phyloP scores from a whole-genome alignment of 2,329 filamentous ascomycete species.

The Dothidotthia symphoricarpi region DNA sequence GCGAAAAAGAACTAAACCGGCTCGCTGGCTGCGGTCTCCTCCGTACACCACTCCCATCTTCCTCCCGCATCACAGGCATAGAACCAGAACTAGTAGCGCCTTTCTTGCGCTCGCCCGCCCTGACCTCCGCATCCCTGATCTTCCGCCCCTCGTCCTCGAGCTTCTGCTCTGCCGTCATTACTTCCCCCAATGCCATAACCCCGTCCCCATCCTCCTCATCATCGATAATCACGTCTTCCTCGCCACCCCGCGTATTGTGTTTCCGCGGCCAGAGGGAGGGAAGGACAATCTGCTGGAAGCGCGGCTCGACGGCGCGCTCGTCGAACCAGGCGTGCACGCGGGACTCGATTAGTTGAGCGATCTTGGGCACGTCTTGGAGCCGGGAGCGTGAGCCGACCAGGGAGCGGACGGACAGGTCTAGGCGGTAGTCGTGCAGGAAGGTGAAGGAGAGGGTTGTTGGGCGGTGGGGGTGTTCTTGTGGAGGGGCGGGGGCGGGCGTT shows the following conservation, averaged over 20 bases:
- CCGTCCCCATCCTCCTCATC: conserved; percentile 13
- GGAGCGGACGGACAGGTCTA: conserved; percentile 79
- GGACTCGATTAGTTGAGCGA: conserved; percentile 78
- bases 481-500: conserved; percentile 42
- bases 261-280: conserved; percentile 82
- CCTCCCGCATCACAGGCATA: not conserved
- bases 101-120: conserved; percentile 29
- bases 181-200: not conserved
- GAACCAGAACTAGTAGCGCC: too few species aligned
- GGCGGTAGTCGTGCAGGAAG: conserved; percentile 83
- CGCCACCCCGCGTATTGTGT: conserved; percentile 75
- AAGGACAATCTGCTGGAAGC: conserved; percentile 82
- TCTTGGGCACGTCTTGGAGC: conserved; percentile 83
- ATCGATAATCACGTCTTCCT: conserved; percentile 43
- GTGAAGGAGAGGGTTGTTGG: conserved; percentile 92
- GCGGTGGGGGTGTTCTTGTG: conserved; percentile 33
- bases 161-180: conserved; percentile 4
- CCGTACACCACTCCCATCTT: not conserved
- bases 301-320: conserved; percentile 78
- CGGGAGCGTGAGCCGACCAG: conserved; percentile 76
- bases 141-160: conserved; percentile 39
- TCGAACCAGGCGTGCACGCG: conserved; percentile 84
- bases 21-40: conserved; percentile 14
- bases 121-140: conserved; percentile 38
- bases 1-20: too few species aligned